A percentile compares a stretch with the other conserved stretches of the same genome.
Conservation (phyloP, 1,284 basidiomycete species). For the Puccinia hordei region DNA sequence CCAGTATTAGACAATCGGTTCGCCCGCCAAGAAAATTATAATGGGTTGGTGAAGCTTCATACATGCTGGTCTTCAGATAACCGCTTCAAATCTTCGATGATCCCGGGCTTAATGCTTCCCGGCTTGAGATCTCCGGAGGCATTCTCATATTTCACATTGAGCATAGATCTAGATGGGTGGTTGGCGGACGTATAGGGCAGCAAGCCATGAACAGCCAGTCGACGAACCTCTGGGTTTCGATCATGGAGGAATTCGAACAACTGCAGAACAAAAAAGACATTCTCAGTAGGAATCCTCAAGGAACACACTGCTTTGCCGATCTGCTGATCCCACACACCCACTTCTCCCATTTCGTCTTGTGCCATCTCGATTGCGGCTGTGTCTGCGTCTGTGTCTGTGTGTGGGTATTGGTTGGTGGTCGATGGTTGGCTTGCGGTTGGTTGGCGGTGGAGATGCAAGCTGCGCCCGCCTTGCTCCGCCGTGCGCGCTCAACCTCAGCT, state of each 20-base stretch:
- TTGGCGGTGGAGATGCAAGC: background rate
- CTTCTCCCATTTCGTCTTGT: constrained; percentile 34
- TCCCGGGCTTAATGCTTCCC: constrained; percentile 53
- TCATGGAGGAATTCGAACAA: constrained; percentile 83
- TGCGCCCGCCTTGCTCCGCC: too few relatives aligned
- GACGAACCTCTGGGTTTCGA: constrained; percentile 80
- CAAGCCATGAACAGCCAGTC: constrained; percentile 80
- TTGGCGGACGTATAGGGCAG: constrained; percentile 75
- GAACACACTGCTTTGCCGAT: background rate
- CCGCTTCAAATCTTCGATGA: constrained; percentile 61
- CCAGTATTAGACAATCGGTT: constrained; percentile 43
- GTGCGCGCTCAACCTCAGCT: too few relatives aligned
- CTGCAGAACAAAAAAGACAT: constrained; percentile 62
- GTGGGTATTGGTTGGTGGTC: background rate
- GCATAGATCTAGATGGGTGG: constrained; percentile 68
- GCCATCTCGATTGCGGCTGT: background rate
- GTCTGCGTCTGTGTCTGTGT: too few relatives aligned
- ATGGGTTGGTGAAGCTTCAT: constrained; percentile 69
- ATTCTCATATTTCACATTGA: constrained; percentile 68
- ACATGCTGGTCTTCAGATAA: constrained; percentile 69
- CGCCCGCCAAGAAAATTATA: too few relatives aligned
- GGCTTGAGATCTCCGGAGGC: constrained; percentile 46
- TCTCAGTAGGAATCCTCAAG: constrained; percentile 11
- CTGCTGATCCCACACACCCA: constrained; percentile 24
- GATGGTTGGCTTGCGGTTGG: background rate